Evolutionary conservation across 2,329 filamentous ascomycete genomes (phyloP), one percentile per base, ranked within the genome.

Genomic region (Rasamsonia emersonii): DNA sequence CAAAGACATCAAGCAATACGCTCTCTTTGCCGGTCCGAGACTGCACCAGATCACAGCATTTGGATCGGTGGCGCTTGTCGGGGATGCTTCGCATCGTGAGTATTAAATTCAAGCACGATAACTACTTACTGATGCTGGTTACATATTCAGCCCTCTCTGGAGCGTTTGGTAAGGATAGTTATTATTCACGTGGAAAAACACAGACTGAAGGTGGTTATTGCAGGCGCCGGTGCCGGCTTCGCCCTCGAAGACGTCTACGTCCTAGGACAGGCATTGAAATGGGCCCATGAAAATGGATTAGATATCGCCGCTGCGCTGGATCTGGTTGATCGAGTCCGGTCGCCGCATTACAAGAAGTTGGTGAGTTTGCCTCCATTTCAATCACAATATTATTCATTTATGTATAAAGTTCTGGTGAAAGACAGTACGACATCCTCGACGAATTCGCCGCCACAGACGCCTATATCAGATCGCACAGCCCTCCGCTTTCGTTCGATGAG

Each of bases 31-130:
- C 30, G 28, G 33, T 13, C 28, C 33, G 6, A 16, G 17, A 11
- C 27, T 35, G 3, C 10, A 14, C n/a, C 8, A 15, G 11, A 24
- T 35, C 6, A 6, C 20, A 9, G 6, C 27, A 3, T 16, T 13
- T 10, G 27, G 28, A n/a, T 11, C 33, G 21, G 15, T 35, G 10
- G 33, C 25, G 2, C 19, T 39, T 9, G 29, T 39, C 28, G 36
- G 36, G 18, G 36, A 39, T 17, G 36, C 36, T 24, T 39, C 36
- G 17, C 36, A 39, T 30, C 33, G 27, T 35, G 28, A n/a, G 28
- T 27, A 4, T 9, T 18, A n/a, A n/a, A n/a, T n/a, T n/a, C n/a
- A n/a, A n/a, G 9, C 21, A 8, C 9, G 2, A 8, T 29, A 16
- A 17, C 25, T 23, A 24, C 8, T 4, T 28, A 34, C 6, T 9